Base-by-base conservation (phyloP, 176 grass and related monocot species). In the Dendrocalamus sinicus region DNA sequence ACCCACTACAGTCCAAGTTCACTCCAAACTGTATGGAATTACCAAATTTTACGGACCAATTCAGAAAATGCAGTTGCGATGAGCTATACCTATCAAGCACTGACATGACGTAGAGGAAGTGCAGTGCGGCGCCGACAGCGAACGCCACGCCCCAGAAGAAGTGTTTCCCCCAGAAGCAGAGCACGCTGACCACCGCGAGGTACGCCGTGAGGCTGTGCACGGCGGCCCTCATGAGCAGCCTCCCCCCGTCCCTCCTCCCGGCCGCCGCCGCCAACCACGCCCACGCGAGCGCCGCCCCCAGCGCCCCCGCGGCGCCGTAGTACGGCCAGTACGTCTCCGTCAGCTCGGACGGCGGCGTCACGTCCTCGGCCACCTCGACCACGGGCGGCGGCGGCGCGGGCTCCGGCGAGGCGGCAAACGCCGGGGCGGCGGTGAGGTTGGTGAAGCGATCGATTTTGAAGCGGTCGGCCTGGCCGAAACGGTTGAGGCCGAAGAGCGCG, bases 311-410 rank as follows among this genome's bases (percentile, higher is more conserved):
- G 8, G 78, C 89, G n/a, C 93, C 96, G 86, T 94, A 98, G 87
- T 86, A 98, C 59, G 89, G 91, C 96, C 96, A 98, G 73, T 94
- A 98, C 66, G 96, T 94, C 88, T 98, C 96, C 61, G 96, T 98
- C 8, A 92, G 90, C 81, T 95, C 90, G 32, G 73, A 72, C 2
- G 88, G 7, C 20, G 68, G 86, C 53, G 67, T 75, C 67, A 50
- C 72, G 73, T 81, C 79, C 81, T 71, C 45, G 43, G 28, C 67
- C 73, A 58, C 76, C 20, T n/a, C 8, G 58, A 51, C 30, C 32
- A 75, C 68, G 60, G 80, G 88, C 30, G 80, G 92, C 52, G 79
- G 71, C 54, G 85, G 79, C 22, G 87, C 71, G 19, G 70, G 68
- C 19, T 50, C 57, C 61, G 91, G 41, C 46, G 89, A 37, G 53